These are phyloP conservation scores for Naumovozyma baii DNA, from an alignment of 805 yeast genomes.

Conservation along the genomic window DNA sequence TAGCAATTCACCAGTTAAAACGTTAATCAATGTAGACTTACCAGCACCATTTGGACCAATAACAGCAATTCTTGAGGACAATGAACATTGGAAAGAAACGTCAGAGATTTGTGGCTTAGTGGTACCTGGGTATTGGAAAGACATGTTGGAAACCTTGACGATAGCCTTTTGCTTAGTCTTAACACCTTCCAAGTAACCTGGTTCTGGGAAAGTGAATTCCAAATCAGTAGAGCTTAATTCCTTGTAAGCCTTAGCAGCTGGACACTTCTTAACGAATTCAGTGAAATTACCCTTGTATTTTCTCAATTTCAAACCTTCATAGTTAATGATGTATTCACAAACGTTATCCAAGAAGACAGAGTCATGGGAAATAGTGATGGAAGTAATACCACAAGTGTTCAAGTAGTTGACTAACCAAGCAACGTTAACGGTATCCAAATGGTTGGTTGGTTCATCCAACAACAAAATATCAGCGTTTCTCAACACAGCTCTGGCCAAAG, in stretches of 20 bases:
- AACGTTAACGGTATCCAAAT: slow-evolving; percentile 98
- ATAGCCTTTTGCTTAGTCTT: slow-evolving; percentile 99
- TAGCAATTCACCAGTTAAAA: slow-evolving; percentile 97
- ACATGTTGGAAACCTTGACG: slow-evolving; percentile 93
- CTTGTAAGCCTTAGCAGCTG: slow-evolving; percentile 97
- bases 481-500: slow-evolving; percentile 97
- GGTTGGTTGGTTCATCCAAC: slow-evolving; percentile 99
- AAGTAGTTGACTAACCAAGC: slow-evolving; percentile 99
- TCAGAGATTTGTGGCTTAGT: slow-evolving; percentile 85
- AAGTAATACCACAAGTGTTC: slow-evolving; percentile 96
- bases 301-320: slow-evolving; percentile 99
- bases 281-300: slow-evolving; percentile 99
- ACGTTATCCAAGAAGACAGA: slow-evolving; percentile 98
- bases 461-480: slow-evolving; percentile 95
- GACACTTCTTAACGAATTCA: slow-evolving; percentile 97
- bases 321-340: slow-evolving; percentile 96
- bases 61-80: slow-evolving; percentile 99
- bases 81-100: slow-evolving; percentile 96
- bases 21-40: slow-evolving; percentile 97
- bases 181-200: slow-evolving; percentile 99
- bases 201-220: slow-evolving; percentile 97
- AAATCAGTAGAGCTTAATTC: slow-evolving; percentile 97
- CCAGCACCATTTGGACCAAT: slow-evolving; percentile 99
- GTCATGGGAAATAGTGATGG: slow-evolving; percentile 98
- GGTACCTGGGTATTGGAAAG: slow-evolving; percentile 99